Conservation (phyloP, 371 early-diverging fungal genomes). For the Apophysomyces ossiformis region DNA sequence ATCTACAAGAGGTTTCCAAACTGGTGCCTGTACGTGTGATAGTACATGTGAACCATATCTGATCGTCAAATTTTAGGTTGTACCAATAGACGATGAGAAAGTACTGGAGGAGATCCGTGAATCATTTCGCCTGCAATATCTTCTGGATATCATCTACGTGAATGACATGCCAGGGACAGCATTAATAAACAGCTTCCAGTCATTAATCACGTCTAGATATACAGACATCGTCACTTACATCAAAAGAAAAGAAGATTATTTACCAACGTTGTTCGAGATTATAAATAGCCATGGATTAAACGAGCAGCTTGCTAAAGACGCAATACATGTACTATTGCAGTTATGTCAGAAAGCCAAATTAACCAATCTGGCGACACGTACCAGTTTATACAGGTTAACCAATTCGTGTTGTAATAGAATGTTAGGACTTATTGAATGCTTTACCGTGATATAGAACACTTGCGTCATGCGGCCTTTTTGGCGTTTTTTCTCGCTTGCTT, state of each 20-base stretch:
- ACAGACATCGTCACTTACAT: constrained; percentile 79
- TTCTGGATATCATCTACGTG: constrained; percentile 80
- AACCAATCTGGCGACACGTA: constrained; percentile 62
- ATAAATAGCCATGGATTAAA: constrained; percentile 48
- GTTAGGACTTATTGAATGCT: not conserved
- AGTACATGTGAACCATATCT: not conserved
- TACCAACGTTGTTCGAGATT: constrained; percentile 71
- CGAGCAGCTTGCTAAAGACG: constrained; percentile 61
- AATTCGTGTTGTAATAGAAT: not conserved
- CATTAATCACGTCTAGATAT: constrained; percentile 78
- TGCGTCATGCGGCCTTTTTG: constrained; percentile 75
- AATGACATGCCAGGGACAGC: constrained; percentile 75
- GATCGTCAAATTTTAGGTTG: constrained; percentile 43
- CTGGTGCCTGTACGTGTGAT: constrained; percentile 64
- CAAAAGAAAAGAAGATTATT: constrained; percentile 65
- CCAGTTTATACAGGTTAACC: constrained; percentile 57
- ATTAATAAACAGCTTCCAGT: constrained; percentile 41
- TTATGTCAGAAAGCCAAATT: constrained; percentile 72
- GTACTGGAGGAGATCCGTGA: constrained; percentile 78
- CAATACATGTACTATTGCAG: constrained; percentile 77
- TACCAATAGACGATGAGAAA: constrained; percentile 71
- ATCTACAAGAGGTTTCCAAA: constrained; percentile 26
- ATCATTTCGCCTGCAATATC: constrained; percentile 80
- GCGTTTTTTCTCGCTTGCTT: constrained; percentile 70
- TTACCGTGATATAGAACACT: constrained; percentile 51